phyloP scores from a whole-genome alignment of 768 basidiomycete species.

The Mycena floridula region DNA sequence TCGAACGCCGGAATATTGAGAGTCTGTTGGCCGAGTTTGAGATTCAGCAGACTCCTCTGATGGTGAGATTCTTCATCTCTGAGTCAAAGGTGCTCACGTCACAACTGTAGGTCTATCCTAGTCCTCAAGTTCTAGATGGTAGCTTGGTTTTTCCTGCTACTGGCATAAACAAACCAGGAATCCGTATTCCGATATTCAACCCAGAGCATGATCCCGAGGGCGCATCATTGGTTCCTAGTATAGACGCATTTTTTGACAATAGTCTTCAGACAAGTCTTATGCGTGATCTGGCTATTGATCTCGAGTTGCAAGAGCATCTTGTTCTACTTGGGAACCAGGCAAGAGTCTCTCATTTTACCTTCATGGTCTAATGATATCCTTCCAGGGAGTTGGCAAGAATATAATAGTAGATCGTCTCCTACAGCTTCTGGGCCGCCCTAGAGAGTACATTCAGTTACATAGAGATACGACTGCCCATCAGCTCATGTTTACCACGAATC shows the following conservation, averaged over 20 bases:
- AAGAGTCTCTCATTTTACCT: conserved; percentile 7
- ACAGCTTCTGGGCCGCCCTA: conserved; percentile 53
- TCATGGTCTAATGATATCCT: neutral
- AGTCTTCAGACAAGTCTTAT: conserved; percentile 62
- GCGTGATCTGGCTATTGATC: conserved; percentile 57
- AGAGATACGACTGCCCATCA: conserved; percentile 67
- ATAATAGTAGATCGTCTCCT: conserved; percentile 46
- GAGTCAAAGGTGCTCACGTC: neutral
- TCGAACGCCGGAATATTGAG: conserved; percentile 50
- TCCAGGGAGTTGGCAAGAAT: conserved; percentile 66
- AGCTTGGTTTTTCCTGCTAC: conserved; percentile 45
- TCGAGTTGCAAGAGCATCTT: conserved; percentile 59
- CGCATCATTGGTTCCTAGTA: conserved; percentile 55
- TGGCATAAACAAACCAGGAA: conserved; percentile 30
- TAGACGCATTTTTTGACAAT: conserved; percentile 70
- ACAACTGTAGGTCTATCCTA: conserved; percentile 32
- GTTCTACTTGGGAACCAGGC: conserved; percentile 67
- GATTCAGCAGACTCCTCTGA: conserved; percentile 33
- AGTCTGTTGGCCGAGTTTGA: conserved; percentile 43
- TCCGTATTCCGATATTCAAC: conserved; percentile 40
- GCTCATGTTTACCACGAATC: conserved; percentile 61
- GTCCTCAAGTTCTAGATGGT: conserved; percentile 31
- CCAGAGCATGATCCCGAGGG: conserved; percentile 45
- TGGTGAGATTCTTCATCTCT: conserved; percentile 25
- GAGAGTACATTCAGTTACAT: conserved; percentile 68